Evolutionary conservation across 2,329 filamentous ascomycete genomes (phyloP).

Genomic region (Rutstroemia sp.): DNA sequence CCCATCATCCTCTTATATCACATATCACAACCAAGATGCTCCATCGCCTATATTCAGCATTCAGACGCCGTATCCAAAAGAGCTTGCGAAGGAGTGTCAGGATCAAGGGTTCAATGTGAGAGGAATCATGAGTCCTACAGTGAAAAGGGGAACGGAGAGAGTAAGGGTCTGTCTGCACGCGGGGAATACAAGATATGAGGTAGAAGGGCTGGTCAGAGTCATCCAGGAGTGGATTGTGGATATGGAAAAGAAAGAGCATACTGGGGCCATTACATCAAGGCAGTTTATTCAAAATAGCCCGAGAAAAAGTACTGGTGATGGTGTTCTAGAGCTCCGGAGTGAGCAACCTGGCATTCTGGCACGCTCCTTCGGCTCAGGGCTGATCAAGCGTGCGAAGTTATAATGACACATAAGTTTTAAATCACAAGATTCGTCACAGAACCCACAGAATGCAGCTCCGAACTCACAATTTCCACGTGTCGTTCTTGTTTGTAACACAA

Average conservation of each 20-base stretch:
- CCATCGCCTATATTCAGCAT: conserved; percentile 59
- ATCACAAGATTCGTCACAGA: no score
- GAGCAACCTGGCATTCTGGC: no score
- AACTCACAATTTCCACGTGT: no score
- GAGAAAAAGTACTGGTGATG: no score
- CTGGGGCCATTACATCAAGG: no score
- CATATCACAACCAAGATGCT: conserved; percentile 32
- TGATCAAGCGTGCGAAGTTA: no score
- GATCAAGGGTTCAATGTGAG: conserved; percentile 50
- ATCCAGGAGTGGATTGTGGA: conserved; percentile 20
- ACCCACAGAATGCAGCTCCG: no score
- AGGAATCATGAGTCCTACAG: conserved; percentile 61
- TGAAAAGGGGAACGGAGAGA: conserved; percentile 54
- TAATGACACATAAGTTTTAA: no score
- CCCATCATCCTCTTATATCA: conserved; percentile 6
- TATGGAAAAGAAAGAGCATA: not conserved
- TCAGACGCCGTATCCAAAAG: conserved; percentile 49
- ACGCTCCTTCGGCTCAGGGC: no score
- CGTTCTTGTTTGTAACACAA: no score
- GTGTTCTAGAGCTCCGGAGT: no score
- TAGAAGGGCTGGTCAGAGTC: conserved; percentile 40
- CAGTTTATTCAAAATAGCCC: no score
- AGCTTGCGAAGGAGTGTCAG: conserved; percentile 54
- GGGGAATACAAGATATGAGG: conserved; percentile 50
- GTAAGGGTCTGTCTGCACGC: conserved; percentile 63